Percentiles rank a stretch among this genome's conserved stretches.
Evolutionary conservation across 352 stramenopile species (phyloP).

Genomic region (Globisporangium megalacanthum): DNA sequence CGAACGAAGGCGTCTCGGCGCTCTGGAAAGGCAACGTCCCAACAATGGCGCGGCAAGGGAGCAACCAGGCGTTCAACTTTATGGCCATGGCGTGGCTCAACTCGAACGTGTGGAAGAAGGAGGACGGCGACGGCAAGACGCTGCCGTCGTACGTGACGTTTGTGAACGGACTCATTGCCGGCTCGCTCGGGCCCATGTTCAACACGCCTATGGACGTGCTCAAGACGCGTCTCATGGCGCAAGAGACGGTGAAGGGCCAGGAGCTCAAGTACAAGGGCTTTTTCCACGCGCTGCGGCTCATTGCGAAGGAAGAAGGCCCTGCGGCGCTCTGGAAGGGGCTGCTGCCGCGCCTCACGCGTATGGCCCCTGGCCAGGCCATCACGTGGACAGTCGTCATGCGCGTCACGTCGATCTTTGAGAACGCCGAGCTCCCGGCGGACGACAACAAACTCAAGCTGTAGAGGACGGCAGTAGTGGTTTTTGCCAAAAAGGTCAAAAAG

Average conservation of each 20-base stretch:
- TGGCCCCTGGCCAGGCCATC: constrained; percentile 96
- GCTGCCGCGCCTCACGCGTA: constrained; percentile 91
- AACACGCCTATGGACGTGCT: constrained; percentile 92
- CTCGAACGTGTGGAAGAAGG: constrained; percentile 90
- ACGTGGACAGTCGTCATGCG: constrained; percentile 92
- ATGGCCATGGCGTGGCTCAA: constrained; percentile 92
- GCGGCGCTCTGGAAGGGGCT: constrained; percentile 96
- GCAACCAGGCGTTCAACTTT: constrained; percentile 99
- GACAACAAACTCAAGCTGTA: constrained; percentile 74
- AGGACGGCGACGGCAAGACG: constrained; percentile 86
- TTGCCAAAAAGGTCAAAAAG: not conserved
- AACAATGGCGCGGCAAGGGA: constrained; percentile 96
- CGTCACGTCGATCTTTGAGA: constrained; percentile 86
- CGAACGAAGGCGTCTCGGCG: constrained; percentile 91
- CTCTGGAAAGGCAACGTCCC: constrained; percentile 96
- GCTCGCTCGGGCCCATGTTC: constrained; percentile 80
- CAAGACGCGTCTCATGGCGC: constrained; percentile 92
- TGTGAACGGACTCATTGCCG: constrained; percentile 90
- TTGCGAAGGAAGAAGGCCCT: constrained; percentile 93
- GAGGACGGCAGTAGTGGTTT: not conserved
- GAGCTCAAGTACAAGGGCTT: constrained; percentile 95
- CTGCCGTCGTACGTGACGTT: constrained; percentile 93
- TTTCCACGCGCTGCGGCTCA: constrained; percentile 89
- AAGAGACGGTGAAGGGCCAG: constrained; percentile 86
- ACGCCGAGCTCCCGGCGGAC: constrained; percentile 38